Evolutionary conservation across 1,139 yeast species (phyloP), one percentile per base, ranked within the genome.

Genomic region (Yamadazyma conglobata): DNA sequence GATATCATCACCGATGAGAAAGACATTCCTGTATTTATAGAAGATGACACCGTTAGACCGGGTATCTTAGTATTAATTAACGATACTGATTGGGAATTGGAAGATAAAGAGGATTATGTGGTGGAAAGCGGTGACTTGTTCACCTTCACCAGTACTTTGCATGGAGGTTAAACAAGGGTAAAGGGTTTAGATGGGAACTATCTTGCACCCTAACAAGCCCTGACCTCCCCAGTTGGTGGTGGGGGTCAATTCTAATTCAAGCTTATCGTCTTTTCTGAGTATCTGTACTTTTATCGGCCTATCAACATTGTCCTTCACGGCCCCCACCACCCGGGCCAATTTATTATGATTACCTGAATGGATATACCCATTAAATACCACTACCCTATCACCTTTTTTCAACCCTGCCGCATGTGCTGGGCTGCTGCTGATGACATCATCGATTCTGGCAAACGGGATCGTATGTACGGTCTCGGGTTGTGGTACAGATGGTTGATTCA

Each of bases 11-110:
- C 65, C 15, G 77, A 83, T 40, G 70, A 74, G 15, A 77, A 75
- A 38, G 89, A 82, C 49, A 62, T 73, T 15, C 81, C 78, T 5
- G 82, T 88, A 19, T 87, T 89, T 51, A 68, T 89, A 10, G 95
- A 86, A 46, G 91, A 87, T 46, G 95, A 69, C 5, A 71, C 70
- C 2, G 78, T 84, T 6, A 77, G 97, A 32, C 96, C 97, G 0
- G 98, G 98, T 2, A 87, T 91, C 26, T 64, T 91, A 40, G 96
- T 91, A 6, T 69, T 91, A 34, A 82, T 91, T 42, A 91, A 91
- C 50, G 98, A 91, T 50, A 80, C 95, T 1, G 98, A 91, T 58
- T 91, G 98, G 98, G 98, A 91, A 50, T 60, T 91, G 18, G 95
- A 88, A 52, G 97, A 89, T 9, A 88, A 80, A 58, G 91, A 85